phyloP scores from a whole-genome alignment of 495 filamentous ascomycete species.

The Aspergillus carlsbadensis region DNA sequence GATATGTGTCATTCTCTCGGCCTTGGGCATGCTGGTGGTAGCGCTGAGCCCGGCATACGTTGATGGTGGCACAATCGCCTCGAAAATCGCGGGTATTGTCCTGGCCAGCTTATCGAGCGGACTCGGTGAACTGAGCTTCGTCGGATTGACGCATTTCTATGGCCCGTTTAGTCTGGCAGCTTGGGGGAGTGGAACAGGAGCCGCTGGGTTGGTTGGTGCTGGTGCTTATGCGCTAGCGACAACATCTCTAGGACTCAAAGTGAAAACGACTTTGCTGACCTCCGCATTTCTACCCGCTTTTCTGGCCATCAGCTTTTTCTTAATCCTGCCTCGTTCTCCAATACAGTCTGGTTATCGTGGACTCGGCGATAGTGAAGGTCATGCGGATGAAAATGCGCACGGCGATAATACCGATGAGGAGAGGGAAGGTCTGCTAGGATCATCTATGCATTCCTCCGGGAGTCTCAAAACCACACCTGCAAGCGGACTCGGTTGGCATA shows the following conservation, averaged over 20 bases:
- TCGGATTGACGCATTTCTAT: constrained; percentile 91
- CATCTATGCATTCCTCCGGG: constrained; percentile 22
- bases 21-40: constrained; percentile 82
- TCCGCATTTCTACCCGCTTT: constrained; percentile 76
- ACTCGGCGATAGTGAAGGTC: constrained; percentile 35
- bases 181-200: constrained; percentile 93
- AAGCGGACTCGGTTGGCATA: constrained; percentile 24
- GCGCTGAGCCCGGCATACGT: constrained; percentile 67
- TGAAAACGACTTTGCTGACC: constrained; percentile 67
- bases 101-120: constrained; percentile 82
- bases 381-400: constrained; percentile 33
- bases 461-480: constrained; percentile 22
- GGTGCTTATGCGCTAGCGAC: constrained; percentile 85
- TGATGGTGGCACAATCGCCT: constrained; percentile 58
- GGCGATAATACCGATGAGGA: constrained; percentile 38
- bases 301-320: constrained; percentile 85
- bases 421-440: constrained; percentile 39
- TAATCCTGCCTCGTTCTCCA: constrained; percentile 65
- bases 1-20: constrained; percentile 68
- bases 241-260: constrained; percentile 68
- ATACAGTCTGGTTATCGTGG: constrained; percentile 43
- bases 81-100: constrained; percentile 81
- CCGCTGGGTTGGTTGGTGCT: constrained; percentile 81
- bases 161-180: constrained; percentile 85
- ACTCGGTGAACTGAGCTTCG: constrained; percentile 82